Evolutionary conservation across 1,284 basidiomycete species (phyloP).

Genomic region (Flammula alnicola): DNA sequence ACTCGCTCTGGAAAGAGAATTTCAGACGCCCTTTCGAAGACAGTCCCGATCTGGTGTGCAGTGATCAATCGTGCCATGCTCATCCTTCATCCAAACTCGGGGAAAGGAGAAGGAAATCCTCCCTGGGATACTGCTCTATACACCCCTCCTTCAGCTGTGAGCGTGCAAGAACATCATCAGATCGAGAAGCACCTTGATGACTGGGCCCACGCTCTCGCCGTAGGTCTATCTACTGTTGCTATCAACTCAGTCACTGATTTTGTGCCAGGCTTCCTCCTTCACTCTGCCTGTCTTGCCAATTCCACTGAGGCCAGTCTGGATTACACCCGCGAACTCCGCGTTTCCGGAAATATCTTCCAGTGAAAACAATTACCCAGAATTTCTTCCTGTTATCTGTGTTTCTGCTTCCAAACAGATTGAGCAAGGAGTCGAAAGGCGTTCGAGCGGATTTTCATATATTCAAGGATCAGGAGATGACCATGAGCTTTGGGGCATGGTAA

Average conservation of each 20-base stretch:
- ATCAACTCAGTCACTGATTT: not conserved
- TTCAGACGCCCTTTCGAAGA: constrained; percentile 94
- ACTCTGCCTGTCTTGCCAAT: constrained; percentile 33
- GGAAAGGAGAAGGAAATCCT: constrained; percentile 20
- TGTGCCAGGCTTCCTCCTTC: constrained; percentile 39
- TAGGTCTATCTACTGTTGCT: constrained; percentile 31
- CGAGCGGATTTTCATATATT: constrained; percentile 75
- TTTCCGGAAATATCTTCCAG: constrained; percentile 39
- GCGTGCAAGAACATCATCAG: constrained; percentile 74
- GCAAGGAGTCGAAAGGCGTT: constrained; percentile 61
- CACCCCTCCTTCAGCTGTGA: constrained; percentile 68
- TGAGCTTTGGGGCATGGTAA: constrained; percentile 82
- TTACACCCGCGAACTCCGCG: constrained; percentile 39
- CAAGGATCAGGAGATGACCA: constrained; percentile 93
- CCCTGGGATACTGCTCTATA: constrained; percentile 62
- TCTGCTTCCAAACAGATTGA: constrained; percentile 75
- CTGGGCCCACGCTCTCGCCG: constrained; percentile 70
- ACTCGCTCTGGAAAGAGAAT: constrained; percentile 93
- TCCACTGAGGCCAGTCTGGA: constrained; percentile 43
- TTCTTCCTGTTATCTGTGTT: constrained; percentile 74
- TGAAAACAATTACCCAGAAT: constrained; percentile 29
- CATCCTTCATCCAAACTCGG: constrained; percentile 33
- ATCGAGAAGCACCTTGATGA: constrained; percentile 65
- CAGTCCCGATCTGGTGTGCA: constrained; percentile 94
- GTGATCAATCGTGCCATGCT: constrained; percentile 82